phyloP scores from a whole-genome alignment of 805 yeast genomes.

The Cyberlindnera galapagoensis region DNA sequence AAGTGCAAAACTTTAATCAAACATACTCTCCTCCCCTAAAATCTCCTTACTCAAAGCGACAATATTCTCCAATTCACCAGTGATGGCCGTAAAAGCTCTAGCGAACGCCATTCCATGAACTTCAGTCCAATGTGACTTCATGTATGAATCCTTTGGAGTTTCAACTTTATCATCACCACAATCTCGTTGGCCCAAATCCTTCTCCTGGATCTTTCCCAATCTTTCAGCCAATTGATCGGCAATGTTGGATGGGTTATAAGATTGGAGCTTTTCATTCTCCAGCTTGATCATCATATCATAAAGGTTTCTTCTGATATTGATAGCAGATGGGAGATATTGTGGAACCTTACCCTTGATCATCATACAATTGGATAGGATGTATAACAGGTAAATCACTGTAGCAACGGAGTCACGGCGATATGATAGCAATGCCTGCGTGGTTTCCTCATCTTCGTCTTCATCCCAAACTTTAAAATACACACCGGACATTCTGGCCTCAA shows the following conservation, averaged over 20 bases:
- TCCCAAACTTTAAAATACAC: constrained; percentile 40
- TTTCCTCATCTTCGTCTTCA: constrained; percentile 31
- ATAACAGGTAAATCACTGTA: constrained; percentile 37
- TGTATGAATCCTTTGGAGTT: constrained; percentile 8
- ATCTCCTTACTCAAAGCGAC: constrained; percentile 33
- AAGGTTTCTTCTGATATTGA: constrained; percentile 35
- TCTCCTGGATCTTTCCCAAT: no score
- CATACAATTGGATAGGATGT: constrained; percentile 37
- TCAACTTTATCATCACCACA: not conserved
- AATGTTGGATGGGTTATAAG: constrained; percentile 3
- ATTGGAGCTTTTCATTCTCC: constrained; percentile 14
- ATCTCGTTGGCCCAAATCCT: no score
- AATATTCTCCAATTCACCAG: constrained; percentile 35
- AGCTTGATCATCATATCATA: constrained; percentile 33
- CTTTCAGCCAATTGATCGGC: no score
- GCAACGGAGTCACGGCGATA: constrained; percentile 43
- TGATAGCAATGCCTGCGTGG: constrained; percentile 33
- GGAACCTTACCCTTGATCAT: constrained; percentile 33
- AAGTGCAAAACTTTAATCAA: no score
- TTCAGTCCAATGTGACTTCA: constrained; percentile 36
- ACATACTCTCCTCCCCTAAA: constrained; percentile 35
- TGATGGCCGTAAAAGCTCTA: constrained; percentile 39
- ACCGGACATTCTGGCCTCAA: constrained; percentile 46
- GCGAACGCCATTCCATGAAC: constrained; percentile 46
- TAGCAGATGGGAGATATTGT: constrained; percentile 37